phyloP scores from a whole-genome alignment of 1,284 basidiomycete genomes.

The Coriolopsis trogii region DNA sequence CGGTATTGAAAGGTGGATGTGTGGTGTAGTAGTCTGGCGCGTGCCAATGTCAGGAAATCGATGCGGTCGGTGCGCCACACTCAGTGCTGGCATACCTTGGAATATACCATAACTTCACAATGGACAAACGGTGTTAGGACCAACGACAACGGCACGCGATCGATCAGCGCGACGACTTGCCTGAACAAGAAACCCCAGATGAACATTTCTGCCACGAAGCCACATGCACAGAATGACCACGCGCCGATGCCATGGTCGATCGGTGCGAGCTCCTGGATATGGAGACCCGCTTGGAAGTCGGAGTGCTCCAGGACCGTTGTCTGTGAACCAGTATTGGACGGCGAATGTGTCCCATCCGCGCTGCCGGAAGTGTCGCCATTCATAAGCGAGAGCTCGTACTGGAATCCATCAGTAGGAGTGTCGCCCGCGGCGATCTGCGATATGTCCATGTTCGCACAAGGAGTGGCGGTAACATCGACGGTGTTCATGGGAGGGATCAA shows the following conservation, averaged over 20 bases:
- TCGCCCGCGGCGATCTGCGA: too few species aligned
- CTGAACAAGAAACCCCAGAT: slow-evolving; percentile 39
- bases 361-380: too few species aligned
- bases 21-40: slow-evolving; percentile 25
- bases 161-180: not conserved
- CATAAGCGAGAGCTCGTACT: not conserved
- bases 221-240: slow-evolving; percentile 22
- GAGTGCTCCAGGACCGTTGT: slow-evolving; percentile 11
- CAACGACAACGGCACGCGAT: not conserved
- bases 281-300: slow-evolving; percentile 15
- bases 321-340: slow-evolving; percentile 8
- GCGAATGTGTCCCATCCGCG: too few species aligned
- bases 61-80: not conserved
- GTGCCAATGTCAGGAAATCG: too few species aligned
- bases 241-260: slow-evolving; percentile 18
- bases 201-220: slow-evolving; percentile 37
- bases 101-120: slow-evolving; percentile 30
- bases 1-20: slow-evolving; percentile 25
- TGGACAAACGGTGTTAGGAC: too few species aligned
- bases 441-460: too few species aligned
- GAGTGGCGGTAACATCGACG: too few species aligned
- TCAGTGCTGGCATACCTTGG: slow-evolving; percentile 8
- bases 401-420: too few species aligned
- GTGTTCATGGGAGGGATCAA: too few species aligned
- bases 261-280: slow-evolving; percentile 19